phyloP scores from a whole-genome alignment of 257 asterid species.

The Solanum clarkiae region DNA sequence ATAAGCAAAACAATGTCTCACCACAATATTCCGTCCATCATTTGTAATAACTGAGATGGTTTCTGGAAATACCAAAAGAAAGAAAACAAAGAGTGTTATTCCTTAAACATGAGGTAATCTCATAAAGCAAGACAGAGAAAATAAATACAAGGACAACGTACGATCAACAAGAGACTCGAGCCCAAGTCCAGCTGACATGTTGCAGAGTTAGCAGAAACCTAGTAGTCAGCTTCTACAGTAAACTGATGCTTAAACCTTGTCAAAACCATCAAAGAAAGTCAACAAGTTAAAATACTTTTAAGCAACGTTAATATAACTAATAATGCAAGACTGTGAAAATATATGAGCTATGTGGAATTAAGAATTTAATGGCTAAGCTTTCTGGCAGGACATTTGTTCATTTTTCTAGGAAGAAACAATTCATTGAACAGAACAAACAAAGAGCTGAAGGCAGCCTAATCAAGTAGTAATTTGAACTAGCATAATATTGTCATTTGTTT shows the following conservation, averaged over 20 bases:
- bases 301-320: neutral
- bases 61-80: constrained; percentile 38
- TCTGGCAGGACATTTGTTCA: neutral
- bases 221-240: neutral
- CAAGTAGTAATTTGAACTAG: neutral
- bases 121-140: neutral
- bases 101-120: neutral
- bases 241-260: neutral
- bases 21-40: constrained; percentile 95
- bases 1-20: constrained; percentile 14
- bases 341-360: neutral
- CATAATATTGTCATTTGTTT: neutral
- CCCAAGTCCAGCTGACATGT: constrained; percentile 58
- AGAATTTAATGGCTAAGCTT: neutral
- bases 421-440: neutral
- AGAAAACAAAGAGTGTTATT: neutral
- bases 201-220: neutral
- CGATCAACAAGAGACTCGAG: constrained; percentile 88
- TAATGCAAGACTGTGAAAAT: neutral
- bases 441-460: neutral
- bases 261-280: neutral
- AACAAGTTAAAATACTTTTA: neutral
- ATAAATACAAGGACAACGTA: constrained; percentile 15
- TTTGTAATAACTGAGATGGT: constrained; percentile 80
- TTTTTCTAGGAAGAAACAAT: neutral